Conservation (phyloP, 2,329 filamentous ascomycete species). For the Zymoseptoria ardabiliae region DNA sequence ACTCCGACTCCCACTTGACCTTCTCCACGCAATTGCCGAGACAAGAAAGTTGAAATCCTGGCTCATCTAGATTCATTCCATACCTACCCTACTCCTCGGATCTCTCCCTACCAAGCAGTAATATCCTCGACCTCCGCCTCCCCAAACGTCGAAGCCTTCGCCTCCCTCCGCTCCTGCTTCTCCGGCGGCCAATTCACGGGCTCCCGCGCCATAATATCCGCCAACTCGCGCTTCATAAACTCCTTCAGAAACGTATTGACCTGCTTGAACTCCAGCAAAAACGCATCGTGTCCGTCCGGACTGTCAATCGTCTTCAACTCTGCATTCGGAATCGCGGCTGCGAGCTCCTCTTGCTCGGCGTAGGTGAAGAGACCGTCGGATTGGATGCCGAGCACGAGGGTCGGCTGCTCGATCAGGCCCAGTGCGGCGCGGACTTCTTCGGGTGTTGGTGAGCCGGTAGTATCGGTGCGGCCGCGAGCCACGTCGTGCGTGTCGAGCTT, state of each 20-base stretch:
- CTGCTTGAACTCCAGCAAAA: constrained; percentile 93
- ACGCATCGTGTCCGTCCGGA: constrained; percentile 92
- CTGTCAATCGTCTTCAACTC: constrained; percentile 82
- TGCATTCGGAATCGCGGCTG: constrained; percentile 69
- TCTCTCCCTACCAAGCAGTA: constrained; percentile 65
- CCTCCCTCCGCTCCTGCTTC: constrained; percentile 51
- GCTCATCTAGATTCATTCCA: background rate
- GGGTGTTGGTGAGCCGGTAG: constrained; percentile 35
- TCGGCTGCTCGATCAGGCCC: constrained; percentile 76
- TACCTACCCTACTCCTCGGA: background rate
- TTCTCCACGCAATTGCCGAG: too few relatives aligned
- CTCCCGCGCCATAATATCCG: constrained; percentile 70
- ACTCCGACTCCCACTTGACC: too few relatives aligned
- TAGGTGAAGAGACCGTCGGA: constrained; percentile 95
- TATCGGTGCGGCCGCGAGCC: constrained; percentile 16
- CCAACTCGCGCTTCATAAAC: constrained; percentile 75
- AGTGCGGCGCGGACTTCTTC: constrained; percentile 62
- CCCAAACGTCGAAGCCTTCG: constrained; percentile 86
- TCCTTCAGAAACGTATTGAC: constrained; percentile 81
- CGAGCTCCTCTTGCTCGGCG: constrained; percentile 89
- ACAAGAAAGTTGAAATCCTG: background rate
- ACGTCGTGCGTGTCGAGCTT: constrained; percentile 97
- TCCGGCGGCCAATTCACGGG: constrained; percentile 40
- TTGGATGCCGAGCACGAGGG: constrained; percentile 87
- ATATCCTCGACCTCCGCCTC: constrained; percentile 96